Evolutionary conservation across 2,329 filamentous ascomycete species (phyloP).

Genomic region (Penicillium rolfsii): DNA sequence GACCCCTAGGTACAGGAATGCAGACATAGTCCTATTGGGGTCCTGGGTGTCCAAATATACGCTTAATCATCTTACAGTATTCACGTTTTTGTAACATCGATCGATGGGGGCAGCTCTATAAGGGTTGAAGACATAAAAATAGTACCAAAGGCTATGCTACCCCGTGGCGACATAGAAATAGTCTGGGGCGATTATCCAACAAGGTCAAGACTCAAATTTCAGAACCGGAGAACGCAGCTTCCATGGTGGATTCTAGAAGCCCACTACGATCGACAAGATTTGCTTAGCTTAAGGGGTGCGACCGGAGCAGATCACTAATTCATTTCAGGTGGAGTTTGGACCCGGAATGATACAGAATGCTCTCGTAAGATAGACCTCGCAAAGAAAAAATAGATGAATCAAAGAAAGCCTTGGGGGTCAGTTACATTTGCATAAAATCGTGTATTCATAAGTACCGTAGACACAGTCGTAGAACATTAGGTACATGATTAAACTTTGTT

Average conservation of each 20-base stretch:
- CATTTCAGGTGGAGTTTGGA: background rate
- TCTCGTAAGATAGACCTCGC: background rate
- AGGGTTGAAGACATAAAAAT: background rate
- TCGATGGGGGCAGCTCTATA: background rate
- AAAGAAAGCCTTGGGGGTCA: background rate
- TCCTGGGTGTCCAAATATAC: background rate
- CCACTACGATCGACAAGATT: conserved; percentile 12
- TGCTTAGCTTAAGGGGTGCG: conserved; percentile 3
- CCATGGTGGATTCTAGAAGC: conserved; percentile 12
- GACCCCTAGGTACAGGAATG: background rate
- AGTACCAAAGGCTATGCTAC: too few relatives aligned
- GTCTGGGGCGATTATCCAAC: background rate
- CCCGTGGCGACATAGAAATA: background rate
- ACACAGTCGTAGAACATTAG: too few relatives aligned
- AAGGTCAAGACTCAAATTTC: conserved; percentile 2
- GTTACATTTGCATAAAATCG: background rate
- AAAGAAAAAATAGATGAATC: background rate
- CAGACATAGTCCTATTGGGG: background rate
- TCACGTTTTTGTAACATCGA: background rate
- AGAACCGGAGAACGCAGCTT: conserved; percentile 5
- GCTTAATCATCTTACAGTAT: background rate
- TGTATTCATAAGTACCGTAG: background rate
- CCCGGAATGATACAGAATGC: background rate
- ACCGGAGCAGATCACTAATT: background rate
- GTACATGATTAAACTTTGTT: background rate